Conservation (phyloP, 495 filamentous ascomycete species). For the Amphirosellinia nigrospora region DNA sequence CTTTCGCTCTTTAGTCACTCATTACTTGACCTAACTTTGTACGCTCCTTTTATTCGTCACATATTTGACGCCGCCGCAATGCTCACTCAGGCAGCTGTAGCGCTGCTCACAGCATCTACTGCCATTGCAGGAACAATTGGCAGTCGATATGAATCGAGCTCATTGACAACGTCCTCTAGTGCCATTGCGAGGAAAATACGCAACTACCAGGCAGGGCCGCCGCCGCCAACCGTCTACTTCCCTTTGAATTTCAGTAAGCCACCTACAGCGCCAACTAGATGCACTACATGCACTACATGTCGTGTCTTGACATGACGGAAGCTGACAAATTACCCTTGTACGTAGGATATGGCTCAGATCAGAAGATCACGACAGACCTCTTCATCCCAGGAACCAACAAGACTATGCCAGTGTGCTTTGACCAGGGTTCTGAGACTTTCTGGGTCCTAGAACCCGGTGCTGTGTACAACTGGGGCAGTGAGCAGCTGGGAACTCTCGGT, state of each 20-base stretch:
- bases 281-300: no score
- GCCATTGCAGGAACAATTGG: conserved; percentile 5
- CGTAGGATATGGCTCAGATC: conserved; percentile 14
- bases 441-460: conserved; percentile 14
- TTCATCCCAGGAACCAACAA: conserved; percentile 16
- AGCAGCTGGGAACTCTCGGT: not conserved
- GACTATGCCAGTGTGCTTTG: conserved; percentile 22
- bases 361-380: conserved; percentile 24
- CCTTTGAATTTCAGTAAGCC: conserved; percentile 19
- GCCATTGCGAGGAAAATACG: conserved; percentile 1
- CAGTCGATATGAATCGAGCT: not conserved
- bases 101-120: conserved; percentile 1
- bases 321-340: not conserved
- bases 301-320: no score
- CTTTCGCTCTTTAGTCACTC: not conserved
- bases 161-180: not conserved
- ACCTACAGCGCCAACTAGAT: no score
- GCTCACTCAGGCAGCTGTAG: not conserved
- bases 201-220: not conserved
- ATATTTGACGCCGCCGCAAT: not conserved
- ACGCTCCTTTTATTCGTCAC: not conserved
- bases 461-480: conserved; percentile 19
- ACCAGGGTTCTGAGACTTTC: conserved; percentile 23
- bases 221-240: conserved; percentile 20
- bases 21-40: not conserved